Conservation (phyloP, 176 grass and related monocot species). For the Triticum dicoccoides region DNA sequence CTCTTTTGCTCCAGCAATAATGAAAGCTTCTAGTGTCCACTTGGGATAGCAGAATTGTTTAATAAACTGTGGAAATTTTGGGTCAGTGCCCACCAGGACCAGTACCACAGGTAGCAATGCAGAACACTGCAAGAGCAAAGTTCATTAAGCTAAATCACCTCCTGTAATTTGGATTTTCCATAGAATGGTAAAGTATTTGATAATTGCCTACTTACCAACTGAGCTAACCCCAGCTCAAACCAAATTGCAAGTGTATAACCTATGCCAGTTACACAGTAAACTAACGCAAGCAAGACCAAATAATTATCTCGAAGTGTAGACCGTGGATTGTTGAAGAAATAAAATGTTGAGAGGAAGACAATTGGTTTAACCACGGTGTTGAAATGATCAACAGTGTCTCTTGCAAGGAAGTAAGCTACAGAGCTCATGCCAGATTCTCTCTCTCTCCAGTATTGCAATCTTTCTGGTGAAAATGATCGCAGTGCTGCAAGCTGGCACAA, state of each 20-base stretch:
- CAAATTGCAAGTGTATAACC: slow-evolving; percentile 75
- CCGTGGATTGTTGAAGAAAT: slow-evolving; percentile 71
- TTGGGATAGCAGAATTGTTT: slow-evolving; percentile 58
- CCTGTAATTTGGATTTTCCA: neutral
- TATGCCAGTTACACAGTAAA: slow-evolving; percentile 81
- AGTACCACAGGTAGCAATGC: slow-evolving; percentile 72
- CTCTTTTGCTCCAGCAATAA: slow-evolving; percentile 59
- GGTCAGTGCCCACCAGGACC: slow-evolving; percentile 47
- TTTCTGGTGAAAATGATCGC: slow-evolving; percentile 74
- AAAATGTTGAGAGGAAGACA: slow-evolving; percentile 69
- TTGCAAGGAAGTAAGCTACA: slow-evolving; percentile 77
- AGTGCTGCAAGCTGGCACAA: slow-evolving; percentile 69
- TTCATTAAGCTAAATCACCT: slow-evolving; percentile 32
- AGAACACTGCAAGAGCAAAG: slow-evolving; percentile 51
- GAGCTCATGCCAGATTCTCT: slow-evolving; percentile 82
- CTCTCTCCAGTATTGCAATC: slow-evolving; percentile 67
- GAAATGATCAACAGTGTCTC: slow-evolving; percentile 81
- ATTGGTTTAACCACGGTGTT: slow-evolving; percentile 61
- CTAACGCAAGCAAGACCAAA: slow-evolving; percentile 57
- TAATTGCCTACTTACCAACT: slow-evolving; percentile 44
- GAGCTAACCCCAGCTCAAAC: slow-evolving; percentile 74
- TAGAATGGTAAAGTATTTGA: neutral
- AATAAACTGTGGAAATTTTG: slow-evolving; percentile 31
- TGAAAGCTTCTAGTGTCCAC: slow-evolving; percentile 70
- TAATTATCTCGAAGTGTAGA: slow-evolving; percentile 63